Evolutionary conservation across 495 filamentous ascomycete genomes (phyloP), one percentile per base, ranked within the genome.

Genomic region (Endocarpon pusillum): DNA sequence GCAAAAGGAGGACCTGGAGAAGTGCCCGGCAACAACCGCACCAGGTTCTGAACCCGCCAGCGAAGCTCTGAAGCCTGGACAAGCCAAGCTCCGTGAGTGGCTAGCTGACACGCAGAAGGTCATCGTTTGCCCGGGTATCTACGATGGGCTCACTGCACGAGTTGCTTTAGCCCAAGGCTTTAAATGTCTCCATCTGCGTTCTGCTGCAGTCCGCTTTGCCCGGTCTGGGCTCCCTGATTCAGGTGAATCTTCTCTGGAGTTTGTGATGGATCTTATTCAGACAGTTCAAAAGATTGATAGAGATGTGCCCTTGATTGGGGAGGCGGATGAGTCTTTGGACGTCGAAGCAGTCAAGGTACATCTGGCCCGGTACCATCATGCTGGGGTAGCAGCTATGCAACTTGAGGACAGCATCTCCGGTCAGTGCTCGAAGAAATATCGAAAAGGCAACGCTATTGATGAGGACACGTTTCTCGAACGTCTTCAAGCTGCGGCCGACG

Each of bases 321-420:
- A 81, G 42, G 73, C 71, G 41, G 76, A 82, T 49, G 71, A 66
- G 9, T 71, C 72, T 15, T 76, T 68, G 35, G 73, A 71, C 40
- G 71, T 67, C 1, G 67, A 69, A 0, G 73, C 73, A 60, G 66
- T 80, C 12, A 57, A 66, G n/a, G 62, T 67, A 22, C 64, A 74
- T 1, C 65, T 78, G n/a, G 57, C 66, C 39, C 57, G 70, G 28
- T 82, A 80, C 46, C 69, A 71, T 26, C 60, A 61, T n/a, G 64
- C 70, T 7, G 73, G 73, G n/a, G 71, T 81, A 0, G 76, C 76
- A 3, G 78, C 64, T 6, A 60, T 81, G 39, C 75, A 81, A 40
- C 66, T 81, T 36, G 77, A 83, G 54, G 77, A 81, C 53, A 74
- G 81, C 43, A 64, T 77, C 15, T 52, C 55, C 32, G 69, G 62